Base-by-base conservation (phyloP, 2,329 filamentous ascomycete species). In the Microcyclospora tardicrescens region DNA sequence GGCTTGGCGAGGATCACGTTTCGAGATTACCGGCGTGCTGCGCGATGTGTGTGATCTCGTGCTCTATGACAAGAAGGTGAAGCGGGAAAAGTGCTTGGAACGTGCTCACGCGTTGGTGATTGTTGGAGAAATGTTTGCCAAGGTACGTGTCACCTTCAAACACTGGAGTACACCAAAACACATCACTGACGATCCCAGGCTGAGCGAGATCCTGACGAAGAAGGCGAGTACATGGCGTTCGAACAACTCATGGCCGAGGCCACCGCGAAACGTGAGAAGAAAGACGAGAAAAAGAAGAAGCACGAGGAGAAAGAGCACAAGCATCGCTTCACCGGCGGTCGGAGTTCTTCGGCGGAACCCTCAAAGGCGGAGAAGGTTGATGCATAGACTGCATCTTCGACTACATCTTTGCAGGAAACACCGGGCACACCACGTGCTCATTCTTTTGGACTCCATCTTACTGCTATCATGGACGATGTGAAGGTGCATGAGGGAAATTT, bases 211-310 rank as follows among this genome's bases (percentile, higher is more conserved):
- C 81, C 89, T 32, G 91, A 98, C 48, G 91, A 98, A 67, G 91
- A 98, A 63, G 89, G 91, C 47, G 91, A 96, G 55, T 96, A 93
- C 64, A 93, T 98, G 76, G 87, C 89, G 12, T 98, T 98, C 52
- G 91, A 98, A 61, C 86, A 96, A 63, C 78, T 98, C 40, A 93
- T 98, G 62, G 87, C 91, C 36, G 91, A 98, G 60, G 89, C 89
- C 4, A 86, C 87, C 41, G 81, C 86, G 38, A 96, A 96, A 73
- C 94, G 95, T 65, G 85, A 91, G 49, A 72, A 75, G 56, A 73
- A 79, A 55, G 79, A 85, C 60, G 81, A 89, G 54, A 76, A 83
- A 40, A 81, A 85, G 58, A 66, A 71, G 44, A 62, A 69, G 42
- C 53, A 51, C 35, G 68, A 70, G 58, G 76, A 76, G 61, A 47